phyloP scores from a whole-genome alignment of 106 monocot species.

The Acorus calamus region DNA sequence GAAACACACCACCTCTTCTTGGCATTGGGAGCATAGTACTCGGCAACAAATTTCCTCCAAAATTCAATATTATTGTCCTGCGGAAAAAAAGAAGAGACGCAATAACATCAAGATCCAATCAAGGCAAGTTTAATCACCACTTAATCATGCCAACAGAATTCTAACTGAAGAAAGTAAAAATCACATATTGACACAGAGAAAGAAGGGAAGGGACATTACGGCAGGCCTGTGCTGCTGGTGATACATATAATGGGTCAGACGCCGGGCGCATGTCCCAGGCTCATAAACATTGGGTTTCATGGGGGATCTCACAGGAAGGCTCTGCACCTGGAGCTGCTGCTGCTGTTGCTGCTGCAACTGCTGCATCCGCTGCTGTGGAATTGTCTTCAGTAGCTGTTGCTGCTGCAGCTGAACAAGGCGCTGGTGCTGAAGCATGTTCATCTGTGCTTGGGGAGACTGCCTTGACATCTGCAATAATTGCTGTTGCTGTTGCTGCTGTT shows the following conservation, averaged over 20 bases:
- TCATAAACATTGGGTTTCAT: conserved; percentile 46
- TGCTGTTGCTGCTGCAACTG: conserved; percentile 17
- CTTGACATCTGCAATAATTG: conserved; percentile 22
- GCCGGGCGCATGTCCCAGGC: conserved; percentile 77
- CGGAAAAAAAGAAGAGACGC: conserved; percentile 3
- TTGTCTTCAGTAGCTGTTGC: conserved; percentile 26
- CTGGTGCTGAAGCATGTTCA: conserved; percentile 36
- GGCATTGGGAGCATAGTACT: conserved; percentile 29
- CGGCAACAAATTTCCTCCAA: conserved; percentile 32
- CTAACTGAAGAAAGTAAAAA: background rate
- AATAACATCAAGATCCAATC: too few species aligned
- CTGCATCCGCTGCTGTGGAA: conserved; percentile 9
- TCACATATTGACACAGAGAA: too few species aligned
- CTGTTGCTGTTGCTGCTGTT: conserved; percentile 3
- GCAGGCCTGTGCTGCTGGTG: conserved; percentile 76
- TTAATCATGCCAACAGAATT: background rate
- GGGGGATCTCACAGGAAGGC: conserved; percentile 44
- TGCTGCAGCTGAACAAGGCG: conserved; percentile 7
- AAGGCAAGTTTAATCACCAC: background rate
- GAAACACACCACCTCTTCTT: conserved; percentile 39
- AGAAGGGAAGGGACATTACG: conserved; percentile 24
- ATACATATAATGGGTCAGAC: conserved; percentile 93
- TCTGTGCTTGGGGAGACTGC: conserved; percentile 21
- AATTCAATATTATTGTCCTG: conserved; percentile 82
- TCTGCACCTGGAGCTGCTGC: conserved; percentile 31